Percentiles rank a stretch among this genome's conserved stretches.
Conservation (phyloP, 352 stramenopile genomes). For the Globisporangium okanoganense region DNA sequence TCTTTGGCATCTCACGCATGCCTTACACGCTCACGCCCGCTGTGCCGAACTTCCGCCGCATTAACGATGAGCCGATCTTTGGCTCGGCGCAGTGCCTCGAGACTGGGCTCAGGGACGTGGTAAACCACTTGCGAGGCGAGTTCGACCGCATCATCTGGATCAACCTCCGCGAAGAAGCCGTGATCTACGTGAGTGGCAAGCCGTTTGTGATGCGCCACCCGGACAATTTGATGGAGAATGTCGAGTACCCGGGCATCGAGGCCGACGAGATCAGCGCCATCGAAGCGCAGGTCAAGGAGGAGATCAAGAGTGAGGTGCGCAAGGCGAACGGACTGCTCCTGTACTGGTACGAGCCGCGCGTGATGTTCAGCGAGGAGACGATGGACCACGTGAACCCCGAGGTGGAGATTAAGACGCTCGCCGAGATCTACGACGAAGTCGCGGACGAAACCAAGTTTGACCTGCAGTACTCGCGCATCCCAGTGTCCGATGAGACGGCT, state of each 20-base stretch:
- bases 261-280: conserved; percentile 86
- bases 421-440: conserved; percentile 67
- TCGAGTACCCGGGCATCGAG: conserved; percentile 88
- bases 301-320: conserved; percentile 74
- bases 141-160: conserved; percentile 86
- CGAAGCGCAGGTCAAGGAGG: conserved; percentile 79
- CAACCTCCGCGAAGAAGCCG: conserved; percentile 89
- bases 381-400: conserved; percentile 79
- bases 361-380: conserved; percentile 78
- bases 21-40: conserved; percentile 59
- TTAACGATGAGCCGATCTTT: conserved; percentile 82
- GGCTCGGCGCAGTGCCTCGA: conserved; percentile 78
- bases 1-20: conserved; percentile 73
- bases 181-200: conserved; percentile 85
- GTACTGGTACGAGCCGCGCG: conserved; percentile 77
- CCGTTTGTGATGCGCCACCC: conserved; percentile 84
- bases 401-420: conserved; percentile 68
- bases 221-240: conserved; percentile 81
- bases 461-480: conserved; percentile 77
- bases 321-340: conserved; percentile 78
- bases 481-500: conserved; percentile 88
- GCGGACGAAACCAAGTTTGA: conserved; percentile 48
- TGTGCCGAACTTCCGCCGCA: conserved; percentile 85
- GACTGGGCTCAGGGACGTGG: conserved; percentile 63
- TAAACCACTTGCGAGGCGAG: conserved; percentile 44